Evolutionary conservation across 768 basidiomycete species (phyloP), one percentile per base, ranked within the genome.

Genomic region (Xanthoconium purpureum): DNA sequence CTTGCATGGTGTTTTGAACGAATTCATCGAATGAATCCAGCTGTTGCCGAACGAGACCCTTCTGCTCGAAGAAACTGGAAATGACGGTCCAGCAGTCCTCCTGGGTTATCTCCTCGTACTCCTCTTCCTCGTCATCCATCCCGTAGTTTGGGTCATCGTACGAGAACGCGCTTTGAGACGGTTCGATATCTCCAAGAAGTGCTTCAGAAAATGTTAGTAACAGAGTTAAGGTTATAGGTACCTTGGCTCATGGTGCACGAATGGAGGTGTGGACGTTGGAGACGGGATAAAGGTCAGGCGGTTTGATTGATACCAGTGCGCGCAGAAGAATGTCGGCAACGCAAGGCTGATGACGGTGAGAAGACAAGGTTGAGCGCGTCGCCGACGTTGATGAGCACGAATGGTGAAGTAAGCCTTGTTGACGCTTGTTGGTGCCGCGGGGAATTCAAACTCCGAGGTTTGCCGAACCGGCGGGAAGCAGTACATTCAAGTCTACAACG

Each of bases 1-100:
- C 97, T 74, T 98, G 96, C 94, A 99, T 97, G 14, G 94, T 98
- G 65, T 98, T 98, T 70, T 98, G 94, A 35, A 99, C 92, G 67
- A 98, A 99, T 75, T 98, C 96, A 71, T 99, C 94, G 74, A 96
- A 99, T 12, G 92, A 95, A 76, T 96, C 94, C 52, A 98, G 84
- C 71, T 99, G 97, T 71, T 99, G 97, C 47, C 93, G 85, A 51
- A 98, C 97, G 58, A 99, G 88, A 74, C 96, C 96, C 73, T 96
- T 97, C 71, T 94, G 91, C 60, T 93, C 88, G 72, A 99, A 98
- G 78, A 96, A 99, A 66, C 91, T 87, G 59, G 91, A 89, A 65
- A 98, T 98, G 69, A 99, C 88, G 39, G 88, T 85, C 93, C 93
- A 96, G 71, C 93, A 94, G 66, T 94, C 92, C 71, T 94, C 92